A percentile compares a stretch with the other conserved stretches of the same genome.
These are phyloP conservation scores for Pythium folliculosum DNA, from an alignment of 352 stramenopile species.

Conservation along the genomic window DNA sequence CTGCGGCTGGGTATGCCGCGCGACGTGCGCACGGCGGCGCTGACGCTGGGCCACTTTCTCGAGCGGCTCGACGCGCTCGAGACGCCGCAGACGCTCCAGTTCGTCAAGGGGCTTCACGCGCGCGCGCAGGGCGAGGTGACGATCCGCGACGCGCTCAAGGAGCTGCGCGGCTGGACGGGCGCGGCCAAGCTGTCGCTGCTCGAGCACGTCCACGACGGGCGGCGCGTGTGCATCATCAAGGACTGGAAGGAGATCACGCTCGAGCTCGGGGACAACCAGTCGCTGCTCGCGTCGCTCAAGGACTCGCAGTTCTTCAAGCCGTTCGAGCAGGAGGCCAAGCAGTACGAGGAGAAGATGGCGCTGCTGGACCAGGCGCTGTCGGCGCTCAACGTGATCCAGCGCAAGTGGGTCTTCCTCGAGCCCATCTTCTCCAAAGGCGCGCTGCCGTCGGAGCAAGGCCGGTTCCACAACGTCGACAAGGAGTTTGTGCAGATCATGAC, in stretches of 20 bases:
- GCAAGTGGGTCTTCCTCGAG: constrained; percentile 97
- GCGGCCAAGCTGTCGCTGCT: constrained; percentile 90
- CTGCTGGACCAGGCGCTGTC: constrained; percentile 80
- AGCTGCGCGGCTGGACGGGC: constrained; percentile 92
- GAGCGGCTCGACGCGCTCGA: constrained; percentile 77
- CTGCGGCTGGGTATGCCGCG: constrained; percentile 90
- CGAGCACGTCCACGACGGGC: constrained; percentile 81
- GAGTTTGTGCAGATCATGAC: constrained; percentile 94
- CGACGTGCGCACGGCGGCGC: constrained; percentile 82
- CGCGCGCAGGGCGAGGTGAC: constrained; percentile 92
- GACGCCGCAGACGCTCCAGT: constrained; percentile 83
- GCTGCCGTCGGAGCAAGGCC: constrained; percentile 87
- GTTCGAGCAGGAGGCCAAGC: constrained; percentile 90
- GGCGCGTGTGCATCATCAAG: constrained; percentile 90
- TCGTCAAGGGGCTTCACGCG: constrained; percentile 92
- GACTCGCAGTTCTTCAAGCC: constrained; percentile 96
- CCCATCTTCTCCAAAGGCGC: constrained; percentile 95
- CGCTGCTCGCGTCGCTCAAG: constrained; percentile 92
- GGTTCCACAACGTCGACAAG: constrained; percentile 93
- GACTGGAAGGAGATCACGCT: constrained; percentile 96
- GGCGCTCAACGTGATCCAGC: constrained; percentile 92
- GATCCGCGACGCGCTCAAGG: constrained; percentile 93
- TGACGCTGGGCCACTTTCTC: constrained; percentile 93
- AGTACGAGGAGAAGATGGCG: constrained; percentile 92
- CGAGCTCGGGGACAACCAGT: constrained; percentile 95